phyloP scores from a whole-genome alignment of 176 grass and related monocot genomes.

The Saccharum spontaneum region DNA sequence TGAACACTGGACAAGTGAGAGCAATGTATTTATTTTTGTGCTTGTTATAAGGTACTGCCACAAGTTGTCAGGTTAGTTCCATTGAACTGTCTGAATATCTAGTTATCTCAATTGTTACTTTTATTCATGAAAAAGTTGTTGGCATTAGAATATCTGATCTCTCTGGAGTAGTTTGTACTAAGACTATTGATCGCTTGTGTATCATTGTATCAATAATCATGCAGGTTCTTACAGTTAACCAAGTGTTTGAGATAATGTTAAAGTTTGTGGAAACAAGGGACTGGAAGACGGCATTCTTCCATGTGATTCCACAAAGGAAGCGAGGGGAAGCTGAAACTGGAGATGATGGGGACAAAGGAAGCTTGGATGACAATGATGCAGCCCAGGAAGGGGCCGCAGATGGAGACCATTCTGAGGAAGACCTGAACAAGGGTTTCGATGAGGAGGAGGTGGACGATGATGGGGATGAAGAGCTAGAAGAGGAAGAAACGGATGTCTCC shows the following conservation, averaged over 20 bases:
- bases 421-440: slow-evolving; percentile 1
- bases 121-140: neutral
- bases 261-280: slow-evolving; percentile 91
- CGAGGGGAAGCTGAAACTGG: slow-evolving; percentile 46
- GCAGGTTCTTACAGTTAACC: slow-evolving; percentile 96
- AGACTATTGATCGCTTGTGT: neutral
- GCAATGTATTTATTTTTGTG: neutral
- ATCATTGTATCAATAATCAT: neutral
- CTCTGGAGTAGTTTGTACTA: neutral
- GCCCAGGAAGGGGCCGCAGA: neutral
- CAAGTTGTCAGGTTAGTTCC: neutral
- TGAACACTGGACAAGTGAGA: neutral
- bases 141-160: neutral
- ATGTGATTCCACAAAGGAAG: slow-evolving; percentile 86
- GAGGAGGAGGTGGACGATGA: slow-evolving; percentile 31
- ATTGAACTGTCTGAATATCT: neutral
- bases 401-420: neutral
- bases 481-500: slow-evolving; percentile 17
- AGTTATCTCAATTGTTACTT: neutral
- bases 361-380: slow-evolving; percentile 25
- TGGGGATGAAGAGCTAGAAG: slow-evolving; percentile 26
- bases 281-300: slow-evolving; percentile 92
- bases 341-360: slow-evolving; percentile 26
- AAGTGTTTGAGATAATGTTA: slow-evolving; percentile 94
- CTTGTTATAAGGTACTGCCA: neutral